Evolutionary conservation across 768 basidiomycete genomes (phyloP), one percentile per base, ranked within the genome.

Genomic region (Boletellus ananas): DNA sequence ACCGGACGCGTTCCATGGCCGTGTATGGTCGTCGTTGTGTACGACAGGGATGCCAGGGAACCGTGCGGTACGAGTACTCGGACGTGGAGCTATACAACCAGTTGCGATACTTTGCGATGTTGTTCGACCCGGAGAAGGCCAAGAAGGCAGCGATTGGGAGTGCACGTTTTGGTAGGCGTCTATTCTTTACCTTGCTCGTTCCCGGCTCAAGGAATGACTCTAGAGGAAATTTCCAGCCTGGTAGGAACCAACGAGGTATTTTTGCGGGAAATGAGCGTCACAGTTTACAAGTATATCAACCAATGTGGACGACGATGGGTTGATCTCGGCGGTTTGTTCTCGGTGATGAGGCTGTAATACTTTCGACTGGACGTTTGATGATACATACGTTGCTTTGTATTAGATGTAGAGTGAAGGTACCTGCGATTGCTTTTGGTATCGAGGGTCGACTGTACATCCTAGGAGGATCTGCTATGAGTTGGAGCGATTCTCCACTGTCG

Each of bases 271-370:
- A 76, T 97, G 70, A 66, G 67, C 0, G 65, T 59, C 0, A 81
- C 83, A 16, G 85, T 90, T 0, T 76, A 89, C 50, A 85, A 81
- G 62, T 90, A 96, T 63, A 76, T 97, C n/a, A 77, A 90, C 54
- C 81, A 84, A 63, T 93, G 86, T 67, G 94, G 90, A 34, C 76
- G 94, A 55, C 79, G 91, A 50, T 98, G 90, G 86, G 90, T 99
- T 16, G 83, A 90, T 58, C 76, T 99, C 58, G 73, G 75, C 34
- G 62, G 74, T 4, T 71, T 99, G 45, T 98, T 99, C 70, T 83
- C 87, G 27, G 87, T 83, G 62, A 86, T 94, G 82, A 86, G 80
- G 57, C 27, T 83, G 43, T 85, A 68, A 50, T 13, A 29, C 11
- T 10, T 29, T 29, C 7, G 29, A 29, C 29, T 25, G 23, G 23